These are phyloP conservation scores for Pharus latifolius DNA, from an alignment of 176 grass and related monocot genomes.

Conservation along the genomic window DNA sequence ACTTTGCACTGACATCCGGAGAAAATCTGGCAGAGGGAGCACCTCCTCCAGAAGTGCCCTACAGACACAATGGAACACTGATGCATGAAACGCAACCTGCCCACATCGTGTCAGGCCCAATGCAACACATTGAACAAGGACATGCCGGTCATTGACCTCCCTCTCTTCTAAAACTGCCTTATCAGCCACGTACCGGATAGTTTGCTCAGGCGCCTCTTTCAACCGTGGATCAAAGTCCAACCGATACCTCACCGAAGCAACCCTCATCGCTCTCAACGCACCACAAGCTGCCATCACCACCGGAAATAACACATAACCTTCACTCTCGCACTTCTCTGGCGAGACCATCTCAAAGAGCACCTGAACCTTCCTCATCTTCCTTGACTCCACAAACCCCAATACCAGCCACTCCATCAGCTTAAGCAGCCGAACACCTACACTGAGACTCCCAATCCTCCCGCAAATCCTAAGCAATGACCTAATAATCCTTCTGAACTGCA, in stretches of 20 bases:
- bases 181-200: slow-evolving; percentile 48
- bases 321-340: slow-evolving; percentile 13
- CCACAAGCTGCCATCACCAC: slow-evolving; percentile 54
- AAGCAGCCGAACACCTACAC: slow-evolving; percentile 47
- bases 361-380: slow-evolving; percentile 42
- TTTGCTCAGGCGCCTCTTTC: slow-evolving; percentile 39
- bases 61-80: slow-evolving; percentile 43
- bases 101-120: slow-evolving; percentile 57
- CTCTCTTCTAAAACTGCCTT: slow-evolving; percentile 18
- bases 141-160: background rate
- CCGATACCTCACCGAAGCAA: slow-evolving; percentile 43
- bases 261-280: slow-evolving; percentile 33
- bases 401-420: slow-evolving; percentile 74
- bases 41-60: slow-evolving; percentile 47
- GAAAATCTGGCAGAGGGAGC: slow-evolving; percentile 46
- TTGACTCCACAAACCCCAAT: slow-evolving; percentile 36
- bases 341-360: slow-evolving; percentile 31
- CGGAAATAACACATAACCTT: slow-evolving; percentile 28
- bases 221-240: slow-evolving; percentile 46
- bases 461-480: slow-evolving; percentile 41
- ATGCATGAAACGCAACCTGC: slow-evolving; percentile 31
- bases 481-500: slow-evolving; percentile 18
- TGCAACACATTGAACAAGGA: slow-evolving; percentile 62
- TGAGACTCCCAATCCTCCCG: background rate
- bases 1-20: slow-evolving; percentile 28